These are phyloP conservation scores for Monilinia polystroma DNA, from an alignment of 2,329 filamentous ascomycete species.

Conservation along the genomic window DNA sequence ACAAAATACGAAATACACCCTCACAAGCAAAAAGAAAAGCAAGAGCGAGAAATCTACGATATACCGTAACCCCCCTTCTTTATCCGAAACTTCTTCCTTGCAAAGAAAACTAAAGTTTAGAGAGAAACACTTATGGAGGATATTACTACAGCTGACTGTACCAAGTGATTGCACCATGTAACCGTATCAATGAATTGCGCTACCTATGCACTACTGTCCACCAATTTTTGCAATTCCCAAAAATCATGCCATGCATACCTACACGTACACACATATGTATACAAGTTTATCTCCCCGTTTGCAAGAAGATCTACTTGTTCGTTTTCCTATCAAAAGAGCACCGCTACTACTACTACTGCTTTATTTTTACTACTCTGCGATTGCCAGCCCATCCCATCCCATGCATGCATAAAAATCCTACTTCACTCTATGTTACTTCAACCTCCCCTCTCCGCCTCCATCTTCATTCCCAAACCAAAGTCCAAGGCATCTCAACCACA, in stretches of 20 bases:
- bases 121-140: not conserved
- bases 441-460: too few relatives aligned
- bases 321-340: constrained; percentile 16
- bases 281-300: not conserved
- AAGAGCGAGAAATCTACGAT: too few relatives aligned
- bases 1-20: too few relatives aligned
- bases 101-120: too few relatives aligned
- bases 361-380: not conserved
- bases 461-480: not conserved
- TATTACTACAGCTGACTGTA: not conserved
- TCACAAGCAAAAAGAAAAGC: too few relatives aligned
- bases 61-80: too few relatives aligned
- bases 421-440: too few relatives aligned
- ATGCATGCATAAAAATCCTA: not conserved
- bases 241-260: not conserved
- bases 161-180: not conserved
- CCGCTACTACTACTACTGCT: too few relatives aligned
- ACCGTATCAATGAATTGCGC: not conserved
- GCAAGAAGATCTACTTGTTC: constrained; percentile 5
- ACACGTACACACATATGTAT: not conserved
- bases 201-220: not conserved
- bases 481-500: not conserved
- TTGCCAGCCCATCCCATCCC: not conserved
- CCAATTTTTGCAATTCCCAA: not conserved
- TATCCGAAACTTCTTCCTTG: too few relatives aligned